Evolutionary conservation across 2,329 filamentous ascomycete species (phyloP).

Genomic region (Dendrostoma leiphaemia): DNA sequence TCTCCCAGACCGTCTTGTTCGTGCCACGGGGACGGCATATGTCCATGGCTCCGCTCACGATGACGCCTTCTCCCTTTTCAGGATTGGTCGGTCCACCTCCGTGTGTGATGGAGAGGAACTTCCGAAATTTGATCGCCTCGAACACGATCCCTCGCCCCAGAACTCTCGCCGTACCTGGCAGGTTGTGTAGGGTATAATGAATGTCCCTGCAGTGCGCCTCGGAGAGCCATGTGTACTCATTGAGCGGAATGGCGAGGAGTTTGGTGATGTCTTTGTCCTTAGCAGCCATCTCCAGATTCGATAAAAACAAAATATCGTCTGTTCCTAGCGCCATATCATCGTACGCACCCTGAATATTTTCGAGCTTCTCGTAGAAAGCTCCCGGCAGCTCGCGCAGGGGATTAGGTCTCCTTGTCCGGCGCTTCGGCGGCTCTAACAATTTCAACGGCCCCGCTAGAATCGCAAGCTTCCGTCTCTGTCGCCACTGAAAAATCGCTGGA

Average conservation of each 20-base stretch:
- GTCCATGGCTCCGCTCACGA: slow-evolving; percentile 9
- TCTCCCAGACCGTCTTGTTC: slow-evolving; percentile 15
- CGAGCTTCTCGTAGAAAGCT: slow-evolving; percentile 1
- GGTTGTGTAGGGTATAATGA: slow-evolving; percentile 9
- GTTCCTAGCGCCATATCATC: not conserved
- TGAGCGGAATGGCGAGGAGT: slow-evolving; percentile 10
- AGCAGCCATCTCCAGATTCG: slow-evolving; percentile 9
- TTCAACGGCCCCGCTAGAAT: not conserved
- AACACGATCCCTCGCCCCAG: slow-evolving; percentile 2
- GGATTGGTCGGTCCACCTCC: slow-evolving; percentile 11
- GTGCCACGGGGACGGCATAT: slow-evolving; percentile 2
- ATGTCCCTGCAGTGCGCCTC: slow-evolving; percentile 13
- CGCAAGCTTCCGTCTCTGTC: slow-evolving; percentile 2
- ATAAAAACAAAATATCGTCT: slow-evolving; percentile 10
- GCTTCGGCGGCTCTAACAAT: slow-evolving; percentile 3
- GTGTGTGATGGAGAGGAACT: slow-evolving; percentile 9
- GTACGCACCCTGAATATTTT: not conserved
- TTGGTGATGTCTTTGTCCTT: slow-evolving; percentile 19
- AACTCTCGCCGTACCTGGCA: slow-evolving; percentile 1
- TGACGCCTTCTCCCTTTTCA: slow-evolving; percentile 1
- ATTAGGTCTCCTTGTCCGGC: not conserved
- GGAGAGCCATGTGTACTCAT: slow-evolving; percentile 13
- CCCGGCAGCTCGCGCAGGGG: slow-evolving; percentile 7
- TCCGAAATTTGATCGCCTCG: not conserved
- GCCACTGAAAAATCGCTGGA: slow-evolving; percentile 15